phyloP scores from a whole-genome alignment of 192 early-diverging fungal species.

The Cetraspora pellucida region DNA sequence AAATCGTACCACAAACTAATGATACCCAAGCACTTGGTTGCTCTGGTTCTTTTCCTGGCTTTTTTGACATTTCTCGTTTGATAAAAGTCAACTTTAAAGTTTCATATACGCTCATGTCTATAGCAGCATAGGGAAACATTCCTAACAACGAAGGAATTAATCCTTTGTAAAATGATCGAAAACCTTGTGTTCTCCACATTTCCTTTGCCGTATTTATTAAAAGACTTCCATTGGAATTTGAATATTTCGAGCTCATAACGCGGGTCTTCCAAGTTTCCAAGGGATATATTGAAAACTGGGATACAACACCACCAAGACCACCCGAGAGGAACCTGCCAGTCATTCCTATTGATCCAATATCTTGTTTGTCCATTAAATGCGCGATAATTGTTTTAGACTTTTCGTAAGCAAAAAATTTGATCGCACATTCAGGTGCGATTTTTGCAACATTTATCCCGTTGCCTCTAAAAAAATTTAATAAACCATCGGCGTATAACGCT shows the following conservation, averaged over 20 bases:
- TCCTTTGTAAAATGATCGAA: conserved; percentile 68
- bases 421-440: conserved; percentile 74
- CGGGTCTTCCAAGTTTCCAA: conserved; percentile 77
- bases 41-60: conserved; percentile 39
- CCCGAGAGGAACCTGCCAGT: conserved; percentile 69
- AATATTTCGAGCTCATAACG: conserved; percentile 69
- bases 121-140: conserved; percentile 77
- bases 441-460: conserved; percentile 79
- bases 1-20: conserved; percentile 68
- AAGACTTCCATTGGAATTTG: background rate
- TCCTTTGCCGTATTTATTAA: conserved; percentile 48
- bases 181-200: conserved; percentile 65
- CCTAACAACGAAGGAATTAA: conserved; percentile 64
- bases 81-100: conserved; percentile 66
- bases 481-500: conserved; percentile 67
- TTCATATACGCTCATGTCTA: conserved; percentile 75
- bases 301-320: conserved; percentile 69
- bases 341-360: conserved; percentile 49
- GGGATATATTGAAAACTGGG: conserved; percentile 76
- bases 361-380: conserved; percentile 20
- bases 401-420: conserved; percentile 81
- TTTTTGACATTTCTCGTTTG: conserved; percentile 43
- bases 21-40: conserved; percentile 53
- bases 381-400: conserved; percentile 54
- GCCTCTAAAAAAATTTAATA: conserved; percentile 70